phyloP scores from a whole-genome alignment of 768 basidiomycete species.

The Sutorius australiensis region DNA sequence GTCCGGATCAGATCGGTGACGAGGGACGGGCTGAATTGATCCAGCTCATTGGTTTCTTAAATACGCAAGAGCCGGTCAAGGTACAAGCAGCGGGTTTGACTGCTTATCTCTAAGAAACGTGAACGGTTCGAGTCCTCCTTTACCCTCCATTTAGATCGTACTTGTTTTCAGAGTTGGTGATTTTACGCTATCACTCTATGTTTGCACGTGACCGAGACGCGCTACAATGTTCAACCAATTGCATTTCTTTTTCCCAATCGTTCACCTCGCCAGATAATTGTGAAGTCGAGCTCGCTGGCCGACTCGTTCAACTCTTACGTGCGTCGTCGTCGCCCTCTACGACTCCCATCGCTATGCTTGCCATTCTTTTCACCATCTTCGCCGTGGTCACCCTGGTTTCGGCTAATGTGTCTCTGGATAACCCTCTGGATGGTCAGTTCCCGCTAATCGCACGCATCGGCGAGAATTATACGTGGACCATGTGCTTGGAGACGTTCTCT shows the following conservation, averaged over 20 bases:
- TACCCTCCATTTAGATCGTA: slow-evolving; percentile 21
- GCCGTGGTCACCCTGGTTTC: slow-evolving; percentile 37
- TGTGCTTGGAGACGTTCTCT: slow-evolving; percentile 63
- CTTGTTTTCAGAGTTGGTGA: slow-evolving; percentile 9
- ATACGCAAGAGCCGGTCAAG: slow-evolving; percentile 70
- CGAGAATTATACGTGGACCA: slow-evolving; percentile 64
- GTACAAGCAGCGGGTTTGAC: slow-evolving; percentile 76
- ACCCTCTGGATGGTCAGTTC: slow-evolving; percentile 67
- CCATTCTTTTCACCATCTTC: slow-evolving; percentile 54
- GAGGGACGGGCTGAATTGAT: slow-evolving; percentile 77
- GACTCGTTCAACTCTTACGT: slow-evolving; percentile 40
- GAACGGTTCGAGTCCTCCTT: slow-evolving; percentile 8
- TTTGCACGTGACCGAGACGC: slow-evolving; percentile 29
- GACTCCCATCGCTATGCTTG: slow-evolving; percentile 58
- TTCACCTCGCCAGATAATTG: slow-evolving; percentile 8
- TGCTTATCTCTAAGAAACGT: slow-evolving; percentile 47
- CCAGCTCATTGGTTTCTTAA: slow-evolving; percentile 66
- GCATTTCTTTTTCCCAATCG: slow-evolving; percentile 9
- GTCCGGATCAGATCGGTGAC: slow-evolving; percentile 72
- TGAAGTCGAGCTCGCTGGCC: slow-evolving; percentile 54
- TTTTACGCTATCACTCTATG: slow-evolving; percentile 8
- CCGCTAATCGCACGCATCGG: slow-evolving; percentile 73
- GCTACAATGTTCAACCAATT: slow-evolving; percentile 12
- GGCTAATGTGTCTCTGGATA: slow-evolving; percentile 48
- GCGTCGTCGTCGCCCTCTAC: slow-evolving; percentile 41